Evolutionary conservation across 2,329 filamentous ascomycete species (phyloP).

Genomic region (Penicillium sp.): DNA sequence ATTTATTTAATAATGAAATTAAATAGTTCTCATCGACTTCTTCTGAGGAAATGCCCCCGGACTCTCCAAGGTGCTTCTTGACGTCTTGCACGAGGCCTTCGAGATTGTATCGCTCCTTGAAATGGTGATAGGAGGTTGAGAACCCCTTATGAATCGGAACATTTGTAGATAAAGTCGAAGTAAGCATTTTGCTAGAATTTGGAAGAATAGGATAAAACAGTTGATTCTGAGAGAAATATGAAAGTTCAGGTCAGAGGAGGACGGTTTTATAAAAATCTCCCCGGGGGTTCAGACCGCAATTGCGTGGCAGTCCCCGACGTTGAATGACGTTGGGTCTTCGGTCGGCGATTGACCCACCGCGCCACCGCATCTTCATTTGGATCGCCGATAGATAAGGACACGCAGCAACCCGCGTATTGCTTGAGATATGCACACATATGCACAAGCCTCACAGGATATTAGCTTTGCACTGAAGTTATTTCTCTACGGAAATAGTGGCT

Average conservation of each 20-base stretch:
- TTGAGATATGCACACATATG: not conserved
- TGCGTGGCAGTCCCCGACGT: conserved; percentile 17
- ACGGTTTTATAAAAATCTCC: conserved; percentile 5
- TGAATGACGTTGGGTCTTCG: conserved; percentile 12
- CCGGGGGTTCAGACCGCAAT: conserved; percentile 2
- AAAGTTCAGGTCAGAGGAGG: not conserved
- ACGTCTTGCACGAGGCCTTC: conserved; percentile 32
- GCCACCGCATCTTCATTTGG: not conserved
- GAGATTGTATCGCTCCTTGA: conserved; percentile 26
- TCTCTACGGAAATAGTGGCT: too few relatives aligned
- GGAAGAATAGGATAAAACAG: not conserved
- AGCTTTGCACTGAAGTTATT: too few relatives aligned
- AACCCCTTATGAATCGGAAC: conserved; percentile 14
- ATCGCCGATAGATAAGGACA: conserved; percentile 14
- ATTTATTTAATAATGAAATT: conserved; percentile 32
- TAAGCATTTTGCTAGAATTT: conserved; percentile 17
- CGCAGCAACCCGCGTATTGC: too few relatives aligned
- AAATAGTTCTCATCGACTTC: conserved; percentile 32
- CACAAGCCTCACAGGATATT: too few relatives aligned
- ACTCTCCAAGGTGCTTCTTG: conserved; percentile 32
- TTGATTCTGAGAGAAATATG: not conserved
- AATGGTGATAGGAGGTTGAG: conserved; percentile 19
- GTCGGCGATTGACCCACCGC: conserved; percentile 24
- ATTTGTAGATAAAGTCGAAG: conserved; percentile 16
- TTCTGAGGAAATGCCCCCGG: conserved; percentile 29